Evolutionary conservation across 495 filamentous ascomycete genomes (phyloP), one percentile per base, ranked within the genome.

Genomic region (Penicillium steckii): DNA sequence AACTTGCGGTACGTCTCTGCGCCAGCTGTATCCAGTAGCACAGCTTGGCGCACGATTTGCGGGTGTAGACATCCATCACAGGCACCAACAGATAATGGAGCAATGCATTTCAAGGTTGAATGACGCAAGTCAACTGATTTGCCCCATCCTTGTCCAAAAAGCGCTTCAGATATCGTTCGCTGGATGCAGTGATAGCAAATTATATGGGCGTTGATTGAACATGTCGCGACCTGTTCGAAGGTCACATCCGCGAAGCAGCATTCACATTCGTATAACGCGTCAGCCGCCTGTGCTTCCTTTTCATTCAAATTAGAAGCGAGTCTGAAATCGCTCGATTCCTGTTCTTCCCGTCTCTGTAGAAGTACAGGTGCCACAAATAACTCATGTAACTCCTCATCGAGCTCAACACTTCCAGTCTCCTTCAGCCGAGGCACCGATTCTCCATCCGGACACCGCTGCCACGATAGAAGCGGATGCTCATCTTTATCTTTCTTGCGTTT

Each of bases 111-210:
- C 33, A 98, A 75, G 4, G 86, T 85, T 24, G 87, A 85, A 24
- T 72, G 81, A 46, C 83, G 79, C 41, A 80, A 65, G 53, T 94
- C 77, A 46, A 96, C 84, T 50, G 80, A 92, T n/a, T 85, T 81
- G 47, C 80, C 78, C 91, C 91, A 95, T 27, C 89, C 89, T 64
- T 98, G 94, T 0, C 94, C 94, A 68, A 93, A 98, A 0, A 98
- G 65, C 7, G 90, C 90, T 65, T 96, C 92, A 33, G 84, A 82
- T 25, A 90, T 78, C 33, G 89, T 85, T 48, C 85, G 81, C 46
- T 84, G 83, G 22, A 98, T 84, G 61, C 94, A 98, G 19, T 77
- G 76, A 65, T 89, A 89, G 74, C 94, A 98, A 52, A 96, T 81
- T 62, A 91, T 79, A 73, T 98, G 94, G 18, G 82, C 82, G 24